Evolutionary conservation across 805 yeast genomes (phyloP).

Genomic region (Pichia californica): DNA sequence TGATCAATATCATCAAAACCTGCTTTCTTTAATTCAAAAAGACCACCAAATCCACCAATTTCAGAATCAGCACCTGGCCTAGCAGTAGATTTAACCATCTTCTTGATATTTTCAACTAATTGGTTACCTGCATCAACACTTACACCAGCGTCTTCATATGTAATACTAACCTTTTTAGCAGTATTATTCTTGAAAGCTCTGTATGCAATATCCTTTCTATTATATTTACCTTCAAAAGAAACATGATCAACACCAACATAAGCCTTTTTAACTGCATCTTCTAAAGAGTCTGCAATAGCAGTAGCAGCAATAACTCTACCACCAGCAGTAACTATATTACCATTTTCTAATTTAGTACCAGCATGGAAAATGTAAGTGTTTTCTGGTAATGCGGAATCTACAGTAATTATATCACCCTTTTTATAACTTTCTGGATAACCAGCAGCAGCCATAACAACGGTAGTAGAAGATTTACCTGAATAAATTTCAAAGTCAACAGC

Average conservation of each 20-base stretch:
- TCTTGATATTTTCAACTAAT: conserved; percentile 85
- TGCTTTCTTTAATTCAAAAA: conserved; percentile 82
- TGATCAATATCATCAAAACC: conserved; percentile 72
- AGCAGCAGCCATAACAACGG: conserved; percentile 94
- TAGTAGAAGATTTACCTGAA: conserved; percentile 63
- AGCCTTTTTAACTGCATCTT: conserved; percentile 79
- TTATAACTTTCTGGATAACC: conserved; percentile 89
- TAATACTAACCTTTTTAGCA: conserved; percentile 40
- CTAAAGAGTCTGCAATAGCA: conserved; percentile 69
- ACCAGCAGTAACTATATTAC: conserved; percentile 74
- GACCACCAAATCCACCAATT: conserved; percentile 98
- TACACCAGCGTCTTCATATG: conserved; percentile 95
- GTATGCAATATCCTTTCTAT: conserved; percentile 92
- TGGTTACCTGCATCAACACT: conserved; percentile 93
- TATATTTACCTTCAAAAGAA: conserved; percentile 66
- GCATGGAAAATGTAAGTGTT: conserved; percentile 88
- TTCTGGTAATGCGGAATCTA: conserved; percentile 40
- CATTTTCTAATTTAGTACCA: conserved; percentile 61
- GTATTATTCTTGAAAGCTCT: conserved; percentile 70
- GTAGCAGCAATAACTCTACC: conserved; percentile 97
- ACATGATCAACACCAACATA: conserved; percentile 79
- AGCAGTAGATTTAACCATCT: conserved; percentile 83
- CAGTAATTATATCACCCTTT: conserved; percentile 79
- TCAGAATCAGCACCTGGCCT: conserved; percentile 97
- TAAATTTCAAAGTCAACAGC: conserved; percentile 57